Evolutionary conservation across 495 filamentous ascomycete species (phyloP).

Genomic region (Xylaria intraflava): DNA sequence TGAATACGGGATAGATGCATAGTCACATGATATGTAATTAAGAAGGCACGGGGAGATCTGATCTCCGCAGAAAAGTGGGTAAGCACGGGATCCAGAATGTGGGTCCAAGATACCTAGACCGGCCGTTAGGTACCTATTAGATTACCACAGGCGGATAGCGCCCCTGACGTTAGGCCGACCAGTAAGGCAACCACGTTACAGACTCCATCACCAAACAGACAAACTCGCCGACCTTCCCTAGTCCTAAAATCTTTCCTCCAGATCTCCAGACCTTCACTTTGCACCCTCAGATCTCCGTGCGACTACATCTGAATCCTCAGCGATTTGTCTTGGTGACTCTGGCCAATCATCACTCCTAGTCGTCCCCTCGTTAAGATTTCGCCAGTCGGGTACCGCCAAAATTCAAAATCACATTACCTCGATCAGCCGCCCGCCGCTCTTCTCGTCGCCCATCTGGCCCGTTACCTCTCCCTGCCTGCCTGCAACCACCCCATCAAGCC

Average conservation of each 20-base stretch:
- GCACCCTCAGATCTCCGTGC: slow-evolving; percentile 5
- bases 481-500: neutral
- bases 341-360: slow-evolving; percentile 1
- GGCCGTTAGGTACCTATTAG: no score
- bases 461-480: neutral
- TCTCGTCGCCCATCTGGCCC: neutral
- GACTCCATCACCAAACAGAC: no score
- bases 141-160: no score
- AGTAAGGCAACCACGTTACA: no score
- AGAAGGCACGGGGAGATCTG: no score
- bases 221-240: neutral
- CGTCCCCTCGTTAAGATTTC: neutral
- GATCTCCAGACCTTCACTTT: neutral
- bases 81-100: no score
- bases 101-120: neutral
- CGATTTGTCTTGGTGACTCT: slow-evolving; percentile 1
- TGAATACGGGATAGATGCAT: no score
- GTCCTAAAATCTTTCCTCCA: neutral
- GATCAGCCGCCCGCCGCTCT: neutral
- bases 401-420: neutral
- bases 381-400: neutral
- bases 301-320: neutral
- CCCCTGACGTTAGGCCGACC: no score
- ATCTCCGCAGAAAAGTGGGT: no score
- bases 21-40: no score